Evolutionary conservation across 257 asterid genomes (phyloP), one percentile per base, ranked within the genome.

Genomic region (Solanum boliviense): DNA sequence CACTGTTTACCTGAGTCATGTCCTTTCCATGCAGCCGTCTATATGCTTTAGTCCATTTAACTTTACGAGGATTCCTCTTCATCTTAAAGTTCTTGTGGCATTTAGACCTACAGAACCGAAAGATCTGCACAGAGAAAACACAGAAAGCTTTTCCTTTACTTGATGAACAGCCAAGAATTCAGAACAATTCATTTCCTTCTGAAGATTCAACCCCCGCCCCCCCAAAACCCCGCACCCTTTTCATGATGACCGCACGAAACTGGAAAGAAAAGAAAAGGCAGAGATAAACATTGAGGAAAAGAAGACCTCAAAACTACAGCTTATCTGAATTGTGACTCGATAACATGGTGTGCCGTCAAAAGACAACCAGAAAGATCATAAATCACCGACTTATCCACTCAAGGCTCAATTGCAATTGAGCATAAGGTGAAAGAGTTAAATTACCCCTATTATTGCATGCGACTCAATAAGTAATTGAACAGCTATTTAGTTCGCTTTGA

Each of bases 31-130:
- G 95, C 91, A 94, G 89, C 86, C 96, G 86, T 87, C 98, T 95
- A 92, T 93, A 95, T 70, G 98, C 98, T 92, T 96, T 96, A 5
- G 98, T 96, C 99, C 99, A 96, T 89, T 94, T 92, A 13, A 96
- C 98, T 84, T 96, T 94, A 12, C 98, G 98, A 23, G 98, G 98
- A 74, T 96, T 96, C 90, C 99, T 94, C 97, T 96, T 96, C 99
- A 96, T 96, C 93, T 95, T 95, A 90, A 94, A 95, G 93, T 96
- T 95, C 83, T 95, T 95, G 91, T 94, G 99, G 91, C 98, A 95
- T 86, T 96, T 96, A 18, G 99, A 94, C 56, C 98, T 94, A 88
- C 98, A 94, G 81, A 96, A 95, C 83, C 98, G 91, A 91, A 96
- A 96, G 86, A 96, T 88, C 98, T 96, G 94, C 90, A 88, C 87